A percentile compares a stretch with the other conserved stretches of the same genome.
Evolutionary conservation across 140 eudicot species (phyloP).

Genomic region (Erigeron philadelphicus): DNA sequence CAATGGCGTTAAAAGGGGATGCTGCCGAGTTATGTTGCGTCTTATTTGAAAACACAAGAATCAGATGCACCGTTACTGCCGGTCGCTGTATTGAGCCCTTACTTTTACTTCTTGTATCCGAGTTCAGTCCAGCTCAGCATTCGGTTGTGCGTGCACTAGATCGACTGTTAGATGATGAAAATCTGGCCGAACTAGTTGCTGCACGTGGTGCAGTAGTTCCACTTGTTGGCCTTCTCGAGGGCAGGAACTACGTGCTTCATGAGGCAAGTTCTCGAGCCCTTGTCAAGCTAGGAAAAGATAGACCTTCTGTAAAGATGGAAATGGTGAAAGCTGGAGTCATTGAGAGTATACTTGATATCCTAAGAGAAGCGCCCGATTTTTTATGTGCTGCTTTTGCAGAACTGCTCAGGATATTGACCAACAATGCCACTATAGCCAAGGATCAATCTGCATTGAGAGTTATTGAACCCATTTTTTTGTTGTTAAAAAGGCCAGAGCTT

Average conservation of each 20-base stretch:
- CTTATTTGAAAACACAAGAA: conserved; percentile 75
- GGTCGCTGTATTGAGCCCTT: conserved; percentile 95
- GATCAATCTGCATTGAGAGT: conserved; percentile 85
- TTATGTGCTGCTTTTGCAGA: conserved; percentile 92
- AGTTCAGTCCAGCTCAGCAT: conserved; percentile 84
- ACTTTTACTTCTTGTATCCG: conserved; percentile 73
- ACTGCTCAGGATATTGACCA: conserved; percentile 82
- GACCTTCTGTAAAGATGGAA: conserved; percentile 92
- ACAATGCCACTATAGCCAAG: conserved; percentile 86
- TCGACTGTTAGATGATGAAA: conserved; percentile 79
- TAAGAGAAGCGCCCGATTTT: conserved; percentile 91
- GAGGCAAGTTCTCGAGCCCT: conserved; percentile 91
- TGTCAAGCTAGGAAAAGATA: conserved; percentile 89
- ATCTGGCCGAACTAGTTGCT: conserved; percentile 79
- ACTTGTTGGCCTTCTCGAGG: conserved; percentile 80
- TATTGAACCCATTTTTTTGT: conserved; percentile 70
- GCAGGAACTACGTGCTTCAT: conserved; percentile 76
- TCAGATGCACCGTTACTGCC: conserved; percentile 83
- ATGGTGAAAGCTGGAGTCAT: conserved; percentile 97
- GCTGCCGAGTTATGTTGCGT: conserved; percentile 91
- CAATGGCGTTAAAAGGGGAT: conserved; percentile 90
- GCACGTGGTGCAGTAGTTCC: conserved; percentile 92
- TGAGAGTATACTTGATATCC: conserved; percentile 70
- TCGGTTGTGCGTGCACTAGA: conserved; percentile 89
- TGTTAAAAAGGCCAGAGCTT: conserved; percentile 65